Conservation (phyloP, 495 filamentous ascomycete genomes). For the Talaromyces thailandensis region DNA sequence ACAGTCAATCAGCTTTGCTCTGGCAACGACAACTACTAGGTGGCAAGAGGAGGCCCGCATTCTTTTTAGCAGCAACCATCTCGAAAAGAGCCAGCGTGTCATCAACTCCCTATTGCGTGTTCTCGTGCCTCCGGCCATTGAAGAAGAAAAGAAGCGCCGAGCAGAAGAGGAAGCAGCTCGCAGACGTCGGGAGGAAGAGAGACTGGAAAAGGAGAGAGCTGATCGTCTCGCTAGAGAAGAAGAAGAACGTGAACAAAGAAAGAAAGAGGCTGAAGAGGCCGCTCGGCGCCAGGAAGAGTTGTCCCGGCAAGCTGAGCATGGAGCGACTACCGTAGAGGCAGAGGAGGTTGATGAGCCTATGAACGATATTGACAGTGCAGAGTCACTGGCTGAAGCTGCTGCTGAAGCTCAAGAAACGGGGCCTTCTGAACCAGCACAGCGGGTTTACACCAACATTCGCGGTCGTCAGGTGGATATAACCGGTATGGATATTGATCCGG, state of each 20-base stretch:
- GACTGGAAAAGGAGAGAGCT: constrained; percentile 37
- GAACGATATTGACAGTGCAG: constrained; percentile 73
- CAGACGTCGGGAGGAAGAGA: constrained; percentile 37
- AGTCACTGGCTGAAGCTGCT: constrained; percentile 23
- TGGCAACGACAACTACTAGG: constrained; percentile 57
- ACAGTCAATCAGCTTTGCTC: constrained; percentile 61
- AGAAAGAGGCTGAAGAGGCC: constrained; percentile 60
- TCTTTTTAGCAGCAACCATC: constrained; percentile 59
- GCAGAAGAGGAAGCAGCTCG: constrained; percentile 40
- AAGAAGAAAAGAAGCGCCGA: constrained; percentile 58
- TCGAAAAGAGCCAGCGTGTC: constrained; percentile 65
- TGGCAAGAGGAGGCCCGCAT: constrained; percentile 91
- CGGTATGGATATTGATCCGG: constrained; percentile 83
- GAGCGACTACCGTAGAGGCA: constrained; percentile 30
- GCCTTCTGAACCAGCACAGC: constrained; percentile 43
- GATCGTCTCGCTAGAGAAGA: constrained; percentile 50
- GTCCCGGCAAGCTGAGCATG: constrained; percentile 37
- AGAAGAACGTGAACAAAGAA: constrained; percentile 46
- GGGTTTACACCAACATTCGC: constrained; percentile 70
- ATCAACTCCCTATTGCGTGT: constrained; percentile 61
- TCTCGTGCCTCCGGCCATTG: constrained; percentile 77
- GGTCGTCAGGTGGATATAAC: constrained; percentile 86
- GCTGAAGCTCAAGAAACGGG: constrained; percentile 27
- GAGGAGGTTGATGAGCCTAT: constrained; percentile 53
- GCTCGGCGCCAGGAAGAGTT: constrained; percentile 33